Percentiles rank a stretch among this genome's conserved stretches.
Evolutionary conservation across 78 protist genomes (phyloP).

Genomic region (Pelomyxa schiedti): DNA sequence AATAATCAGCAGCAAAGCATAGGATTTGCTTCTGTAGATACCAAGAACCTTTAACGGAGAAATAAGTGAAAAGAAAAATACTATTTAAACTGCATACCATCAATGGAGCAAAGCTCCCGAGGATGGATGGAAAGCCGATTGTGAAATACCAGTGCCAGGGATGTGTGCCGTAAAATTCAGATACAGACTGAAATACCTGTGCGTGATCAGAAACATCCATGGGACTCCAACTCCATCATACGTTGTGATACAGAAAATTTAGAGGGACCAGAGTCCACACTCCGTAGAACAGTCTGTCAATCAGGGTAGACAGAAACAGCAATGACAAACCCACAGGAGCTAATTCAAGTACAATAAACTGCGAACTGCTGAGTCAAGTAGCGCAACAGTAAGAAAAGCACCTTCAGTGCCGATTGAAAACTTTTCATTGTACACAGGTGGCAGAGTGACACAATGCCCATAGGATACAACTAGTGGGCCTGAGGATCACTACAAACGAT

Average conservation of each 20-base stretch:
- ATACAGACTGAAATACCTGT: not conserved
- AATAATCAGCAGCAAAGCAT: not conserved
- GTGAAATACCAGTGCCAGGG: constrained; percentile 49
- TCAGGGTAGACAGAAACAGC: not conserved
- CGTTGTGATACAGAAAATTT: constrained; percentile 19
- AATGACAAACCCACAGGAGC: not conserved
- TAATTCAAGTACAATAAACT: not conserved
- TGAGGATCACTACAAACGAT: not conserved
- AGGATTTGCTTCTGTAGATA: not conserved
- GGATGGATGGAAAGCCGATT: constrained; percentile 5
- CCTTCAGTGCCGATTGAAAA: no score
- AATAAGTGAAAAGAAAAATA: not conserved
- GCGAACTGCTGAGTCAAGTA: no score
- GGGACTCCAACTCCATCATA: no score
- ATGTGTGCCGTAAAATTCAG: constrained; percentile 31
- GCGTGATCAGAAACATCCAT: no score
- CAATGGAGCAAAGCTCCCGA: not conserved
- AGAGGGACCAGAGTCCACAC: not conserved
- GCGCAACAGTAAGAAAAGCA: no score
- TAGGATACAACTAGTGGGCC: not conserved
- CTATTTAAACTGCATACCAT: not conserved
- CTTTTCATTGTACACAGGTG: no score
- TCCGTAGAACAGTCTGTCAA: constrained; percentile 9
- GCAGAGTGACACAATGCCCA: not conserved
- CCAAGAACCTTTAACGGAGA: not conserved